Conservation (phyloP, 106 monocot species). For the Platanthera guangdongensis region DNA sequence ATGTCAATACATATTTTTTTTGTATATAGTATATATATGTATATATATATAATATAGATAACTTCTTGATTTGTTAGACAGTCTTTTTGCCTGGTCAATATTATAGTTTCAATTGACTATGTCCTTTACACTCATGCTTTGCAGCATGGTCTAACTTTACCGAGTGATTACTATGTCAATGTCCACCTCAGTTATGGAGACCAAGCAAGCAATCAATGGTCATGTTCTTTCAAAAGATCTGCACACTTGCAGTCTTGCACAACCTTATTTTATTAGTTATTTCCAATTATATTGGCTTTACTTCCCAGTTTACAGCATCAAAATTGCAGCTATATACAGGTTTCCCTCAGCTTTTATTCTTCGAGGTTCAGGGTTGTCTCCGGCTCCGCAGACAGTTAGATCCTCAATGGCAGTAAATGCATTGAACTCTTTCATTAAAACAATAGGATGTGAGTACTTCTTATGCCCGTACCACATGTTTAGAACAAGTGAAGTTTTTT, state of each 20-base stretch:
- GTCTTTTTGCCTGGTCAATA: background rate
- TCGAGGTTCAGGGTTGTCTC: slow-evolving; percentile 56
- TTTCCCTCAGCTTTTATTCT: slow-evolving; percentile 70
- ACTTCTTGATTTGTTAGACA: background rate
- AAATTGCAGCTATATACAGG: slow-evolving; percentile 34
- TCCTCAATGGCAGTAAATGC: slow-evolving; percentile 33
- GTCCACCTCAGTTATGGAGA: slow-evolving; percentile 33
- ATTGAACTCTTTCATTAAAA: slow-evolving; percentile 46
- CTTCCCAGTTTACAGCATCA: background rate
- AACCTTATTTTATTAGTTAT: background rate
- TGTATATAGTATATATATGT: too few relatives aligned
- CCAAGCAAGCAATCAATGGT: slow-evolving; percentile 45
- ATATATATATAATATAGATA: too few relatives aligned
- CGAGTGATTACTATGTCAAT: slow-evolving; percentile 39
- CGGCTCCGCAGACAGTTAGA: slow-evolving; percentile 70
- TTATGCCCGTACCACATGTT: background rate
- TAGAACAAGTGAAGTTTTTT: background rate
- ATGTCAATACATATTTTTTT: too few relatives aligned
- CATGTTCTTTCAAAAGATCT: slow-evolving; percentile 7
- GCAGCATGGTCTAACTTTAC: slow-evolving; percentile 54
- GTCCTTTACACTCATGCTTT: background rate
- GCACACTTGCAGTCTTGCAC: background rate
- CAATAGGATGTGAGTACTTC: slow-evolving; percentile 35
- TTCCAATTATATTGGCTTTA: background rate
- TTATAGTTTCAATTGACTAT: background rate